Conservation (phyloP, 2,329 filamentous ascomycete species). For the Aspergillus ochraceoroseus region DNA sequence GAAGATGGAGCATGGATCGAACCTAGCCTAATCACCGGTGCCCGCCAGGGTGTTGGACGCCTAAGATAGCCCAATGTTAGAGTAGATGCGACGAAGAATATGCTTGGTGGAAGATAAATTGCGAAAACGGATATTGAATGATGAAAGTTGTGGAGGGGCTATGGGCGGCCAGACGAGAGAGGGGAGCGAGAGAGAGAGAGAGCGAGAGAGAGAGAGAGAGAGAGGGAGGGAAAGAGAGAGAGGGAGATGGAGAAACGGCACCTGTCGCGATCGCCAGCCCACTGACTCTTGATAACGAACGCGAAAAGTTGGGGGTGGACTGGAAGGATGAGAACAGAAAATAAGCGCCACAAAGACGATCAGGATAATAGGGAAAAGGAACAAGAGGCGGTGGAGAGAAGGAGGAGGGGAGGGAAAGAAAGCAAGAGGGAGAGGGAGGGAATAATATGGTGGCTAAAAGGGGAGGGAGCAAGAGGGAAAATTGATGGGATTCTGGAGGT, state of each 20-base stretch:
- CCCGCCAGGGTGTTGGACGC: constrained; percentile 24
- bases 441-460: constrained; percentile 8
- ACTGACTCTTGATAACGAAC: constrained; percentile 20
- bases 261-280: constrained; percentile 23
- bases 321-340: constrained; percentile 16
- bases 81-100: constrained; percentile 5
- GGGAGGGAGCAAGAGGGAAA: constrained; percentile 3
- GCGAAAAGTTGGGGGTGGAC: constrained; percentile 6
- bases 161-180: constrained; percentile 25
- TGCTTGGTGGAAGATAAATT: constrained; percentile 15
- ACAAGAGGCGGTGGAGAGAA: constrained; percentile 21
- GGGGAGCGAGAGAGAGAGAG: constrained; percentile 8
- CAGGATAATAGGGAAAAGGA: constrained; percentile 22
- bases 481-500: constrained; percentile 3
- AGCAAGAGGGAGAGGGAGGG: constrained; percentile 5
- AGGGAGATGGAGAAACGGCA: constrained; percentile 9
- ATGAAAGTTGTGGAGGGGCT: constrained; percentile 35
- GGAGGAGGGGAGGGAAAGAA: neutral
- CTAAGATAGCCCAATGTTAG: constrained; percentile 17
- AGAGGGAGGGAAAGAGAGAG: too few species aligned
- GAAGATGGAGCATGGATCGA: constrained; percentile 36
- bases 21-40: constrained; percentile 24
- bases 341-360: constrained; percentile 19
- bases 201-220: too few species aligned
- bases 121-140: constrained; percentile 16